Percentiles rank a stretch among this genome's conserved stretches.
Conservation (phyloP, 306 rosid species). For the Dryas alaskensis region DNA sequence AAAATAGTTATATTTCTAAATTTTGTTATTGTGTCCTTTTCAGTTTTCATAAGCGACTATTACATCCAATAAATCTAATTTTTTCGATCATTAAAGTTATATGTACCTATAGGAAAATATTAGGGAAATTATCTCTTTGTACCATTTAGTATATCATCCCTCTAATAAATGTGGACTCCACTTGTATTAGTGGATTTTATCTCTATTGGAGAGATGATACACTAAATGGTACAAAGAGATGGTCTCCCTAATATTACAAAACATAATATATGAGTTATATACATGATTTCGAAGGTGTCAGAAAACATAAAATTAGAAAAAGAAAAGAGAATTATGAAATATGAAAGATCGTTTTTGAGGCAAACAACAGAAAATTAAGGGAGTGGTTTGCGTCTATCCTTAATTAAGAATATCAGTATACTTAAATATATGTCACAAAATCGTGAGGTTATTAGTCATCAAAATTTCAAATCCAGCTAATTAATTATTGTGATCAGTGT, state of each 20-base stretch:
- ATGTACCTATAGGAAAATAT: no score
- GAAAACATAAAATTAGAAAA: not conserved
- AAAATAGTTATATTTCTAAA: not conserved
- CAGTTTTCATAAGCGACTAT: not conserved
- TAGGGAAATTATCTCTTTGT: no score
- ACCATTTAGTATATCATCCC: no score
- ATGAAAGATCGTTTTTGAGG: not conserved
- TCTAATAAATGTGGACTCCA: no score
- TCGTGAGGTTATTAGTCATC: not conserved
- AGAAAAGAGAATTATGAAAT: not conserved
- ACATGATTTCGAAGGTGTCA: not conserved
- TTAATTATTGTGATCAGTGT: not conserved
- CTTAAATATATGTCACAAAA: not conserved
- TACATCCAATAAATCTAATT: not conserved
- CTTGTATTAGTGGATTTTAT: no score
- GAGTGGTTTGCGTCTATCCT: not conserved
- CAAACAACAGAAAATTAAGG: not conserved
- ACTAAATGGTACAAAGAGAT: no score
- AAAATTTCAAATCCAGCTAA: not conserved
- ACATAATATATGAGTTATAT: not conserved
- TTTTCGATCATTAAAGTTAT: not conserved
- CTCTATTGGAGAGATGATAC: no score
- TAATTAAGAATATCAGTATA: not conserved
- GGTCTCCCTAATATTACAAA: no score
- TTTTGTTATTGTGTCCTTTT: not conserved